These are phyloP conservation scores for Lentinula edodes DNA, from an alignment of 768 basidiomycete species.

Conservation along the genomic window DNA sequence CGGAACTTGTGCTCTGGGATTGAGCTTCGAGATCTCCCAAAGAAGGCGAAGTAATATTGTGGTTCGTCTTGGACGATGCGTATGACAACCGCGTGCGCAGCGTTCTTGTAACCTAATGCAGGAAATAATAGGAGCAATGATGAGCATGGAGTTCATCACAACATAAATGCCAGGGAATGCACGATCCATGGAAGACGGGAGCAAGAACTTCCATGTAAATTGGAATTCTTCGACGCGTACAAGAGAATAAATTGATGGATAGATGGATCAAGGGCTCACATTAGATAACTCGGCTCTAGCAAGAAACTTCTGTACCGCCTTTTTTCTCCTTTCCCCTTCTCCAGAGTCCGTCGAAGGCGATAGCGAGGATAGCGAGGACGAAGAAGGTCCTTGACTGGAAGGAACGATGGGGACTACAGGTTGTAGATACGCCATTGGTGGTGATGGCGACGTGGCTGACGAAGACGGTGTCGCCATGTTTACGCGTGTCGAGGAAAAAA, in stretches of 20 bases:
- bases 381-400: conserved; percentile 5
- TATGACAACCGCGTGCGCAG: conserved; percentile 77
- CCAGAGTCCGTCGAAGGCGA: conserved; percentile 31
- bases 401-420: conserved; percentile 28
- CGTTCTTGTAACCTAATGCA: conserved; percentile 67
- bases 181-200: background rate
- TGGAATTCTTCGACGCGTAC: conserved; percentile 42
- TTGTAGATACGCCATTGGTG: conserved; percentile 55
- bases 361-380: conserved; percentile 22
- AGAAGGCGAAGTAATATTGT: conserved; percentile 62
- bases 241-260: conserved; percentile 12
- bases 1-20: conserved; percentile 25
- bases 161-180: conserved; percentile 1
- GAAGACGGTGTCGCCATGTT: conserved; percentile 78
- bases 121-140: conserved; percentile 25
- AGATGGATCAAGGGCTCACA: conserved; percentile 43
- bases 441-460: conserved; percentile 78
- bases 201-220: background rate
- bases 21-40: conserved; percentile 70
- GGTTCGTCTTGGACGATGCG: conserved; percentile 78
- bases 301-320: conserved; percentile 69
- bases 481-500: conserved; percentile 25
- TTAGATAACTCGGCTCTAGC: conserved; percentile 77
- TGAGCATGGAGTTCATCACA: conserved; percentile 23
- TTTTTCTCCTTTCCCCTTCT: conserved; percentile 58